Conservation (phyloP, 163 green algal genomes). For the Prototheca wickerhamii region DNA sequence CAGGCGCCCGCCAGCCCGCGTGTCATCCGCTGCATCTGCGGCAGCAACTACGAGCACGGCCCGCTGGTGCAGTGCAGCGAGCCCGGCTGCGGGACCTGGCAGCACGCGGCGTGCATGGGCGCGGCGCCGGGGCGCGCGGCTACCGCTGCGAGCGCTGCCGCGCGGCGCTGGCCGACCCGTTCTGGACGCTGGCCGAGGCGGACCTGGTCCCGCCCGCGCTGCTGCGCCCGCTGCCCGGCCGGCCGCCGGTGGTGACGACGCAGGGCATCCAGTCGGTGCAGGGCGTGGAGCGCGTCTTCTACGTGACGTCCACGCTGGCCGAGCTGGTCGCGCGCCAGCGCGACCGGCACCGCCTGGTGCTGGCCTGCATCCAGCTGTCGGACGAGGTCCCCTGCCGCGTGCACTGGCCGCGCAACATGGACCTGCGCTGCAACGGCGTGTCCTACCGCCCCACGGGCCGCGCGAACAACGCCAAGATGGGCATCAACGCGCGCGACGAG, state of each 20-base stretch:
- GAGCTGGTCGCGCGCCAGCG: slow-evolving; percentile 10
- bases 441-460: slow-evolving; percentile 29
- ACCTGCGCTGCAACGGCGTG: slow-evolving; percentile 49
- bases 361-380: slow-evolving; percentile 50
- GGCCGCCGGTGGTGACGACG: slow-evolving; percentile 4
- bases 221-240: slow-evolving; percentile 13
- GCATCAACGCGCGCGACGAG: slow-evolving; percentile 61
- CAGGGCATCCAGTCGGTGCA: slow-evolving; percentile 17
- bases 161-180: slow-evolving; percentile 53
- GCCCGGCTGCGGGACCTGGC: slow-evolving; percentile 47
- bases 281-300: slow-evolving; percentile 12
- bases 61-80: slow-evolving; percentile 20
- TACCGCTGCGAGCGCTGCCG: slow-evolving; percentile 58
- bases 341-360: slow-evolving; percentile 20
- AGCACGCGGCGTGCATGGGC: slow-evolving; percentile 55
- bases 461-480: slow-evolving; percentile 43
- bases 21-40: slow-evolving; percentile 19
- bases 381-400: slow-evolving; percentile 56
- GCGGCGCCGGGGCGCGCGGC: background rate
- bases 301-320: slow-evolving; percentile 12
- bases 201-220: slow-evolving; percentile 22
- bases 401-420: slow-evolving; percentile 54
- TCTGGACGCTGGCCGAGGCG: slow-evolving; percentile 39
- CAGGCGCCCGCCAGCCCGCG: background rate
- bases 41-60: background rate